Percentiles rank a stretch among this genome's conserved stretches.
Conservation (phyloP, 2,329 filamentous ascomycete species). For the Aquanectria penicillioides region DNA sequence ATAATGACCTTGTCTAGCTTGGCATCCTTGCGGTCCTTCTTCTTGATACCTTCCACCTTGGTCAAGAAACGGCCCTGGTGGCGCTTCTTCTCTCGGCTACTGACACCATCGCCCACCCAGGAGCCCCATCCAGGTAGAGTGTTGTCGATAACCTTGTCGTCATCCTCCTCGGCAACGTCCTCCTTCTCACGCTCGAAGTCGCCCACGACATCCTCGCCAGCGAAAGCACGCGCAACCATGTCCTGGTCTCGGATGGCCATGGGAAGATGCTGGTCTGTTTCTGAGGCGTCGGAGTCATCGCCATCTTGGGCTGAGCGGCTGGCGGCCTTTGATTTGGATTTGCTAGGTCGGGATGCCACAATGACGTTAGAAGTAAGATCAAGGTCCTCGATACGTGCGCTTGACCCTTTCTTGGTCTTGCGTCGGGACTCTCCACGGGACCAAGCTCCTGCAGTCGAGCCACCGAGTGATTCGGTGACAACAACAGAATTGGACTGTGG, state of each 20-base stretch:
- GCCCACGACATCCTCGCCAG: slow-evolving; percentile 83
- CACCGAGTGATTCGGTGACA: slow-evolving; percentile 29
- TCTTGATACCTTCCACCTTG: slow-evolving; percentile 78
- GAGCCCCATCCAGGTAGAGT: slow-evolving; percentile 94
- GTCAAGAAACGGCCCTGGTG: slow-evolving; percentile 71
- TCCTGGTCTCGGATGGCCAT: slow-evolving; percentile 69
- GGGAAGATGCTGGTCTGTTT: slow-evolving; percentile 62
- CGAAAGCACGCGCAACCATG: slow-evolving; percentile 85
- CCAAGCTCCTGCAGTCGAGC: slow-evolving; percentile 53
- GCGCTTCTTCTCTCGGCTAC: slow-evolving; percentile 72
- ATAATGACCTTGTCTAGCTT: slow-evolving; percentile 89
- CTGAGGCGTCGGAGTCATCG: slow-evolving; percentile 51
- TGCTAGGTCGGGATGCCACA: slow-evolving; percentile 43
- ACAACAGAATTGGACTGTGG: no score
- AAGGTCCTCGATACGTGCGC: slow-evolving; percentile 48
- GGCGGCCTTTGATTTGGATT: slow-evolving; percentile 40
- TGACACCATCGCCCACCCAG: slow-evolving; percentile 88
- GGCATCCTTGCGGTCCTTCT: slow-evolving; percentile 80
- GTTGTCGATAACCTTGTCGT: slow-evolving; percentile 82
- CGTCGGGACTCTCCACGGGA: slow-evolving; percentile 50
- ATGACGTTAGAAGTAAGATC: slow-evolving; percentile 52
- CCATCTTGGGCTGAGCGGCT: slow-evolving; percentile 37
- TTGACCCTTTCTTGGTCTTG: slow-evolving; percentile 50
- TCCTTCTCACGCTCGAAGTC: slow-evolving; percentile 86
- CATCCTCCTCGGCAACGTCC: slow-evolving; percentile 76